phyloP scores from a whole-genome alignment of 2,329 filamentous ascomycete species.

The Colletotrichum magnum region DNA sequence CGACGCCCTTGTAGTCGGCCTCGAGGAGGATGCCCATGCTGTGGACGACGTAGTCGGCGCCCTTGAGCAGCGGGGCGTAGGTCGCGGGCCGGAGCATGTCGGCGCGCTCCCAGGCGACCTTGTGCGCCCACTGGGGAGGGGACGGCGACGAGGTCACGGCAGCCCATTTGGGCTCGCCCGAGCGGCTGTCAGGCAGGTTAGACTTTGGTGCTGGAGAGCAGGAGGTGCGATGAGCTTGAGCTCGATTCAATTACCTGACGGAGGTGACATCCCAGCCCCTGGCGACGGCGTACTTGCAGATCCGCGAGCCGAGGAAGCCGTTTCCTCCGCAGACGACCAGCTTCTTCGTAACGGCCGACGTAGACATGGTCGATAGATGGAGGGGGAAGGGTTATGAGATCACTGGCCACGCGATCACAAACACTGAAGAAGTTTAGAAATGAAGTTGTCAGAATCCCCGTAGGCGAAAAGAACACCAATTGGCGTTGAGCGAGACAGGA shows the following conservation, averaged over 20 bases:
- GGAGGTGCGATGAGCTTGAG: constrained; percentile 10
- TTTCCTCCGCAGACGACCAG: constrained; percentile 94
- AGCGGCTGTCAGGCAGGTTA: constrained; percentile 73
- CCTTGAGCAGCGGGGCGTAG: constrained; percentile 82
- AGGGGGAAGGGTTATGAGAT: constrained; percentile 5
- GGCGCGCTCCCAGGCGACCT: constrained; percentile 88
- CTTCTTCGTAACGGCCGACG: constrained; percentile 74
- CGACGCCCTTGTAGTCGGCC: constrained; percentile 95
- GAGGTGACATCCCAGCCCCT: constrained; percentile 94
- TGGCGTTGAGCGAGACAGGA: neutral
- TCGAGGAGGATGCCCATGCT: constrained; percentile 96
- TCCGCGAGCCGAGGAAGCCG: constrained; percentile 89
- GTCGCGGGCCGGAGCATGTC: constrained; percentile 88
- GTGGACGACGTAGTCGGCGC: constrained; percentile 90
- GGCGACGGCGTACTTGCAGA: constrained; percentile 90
- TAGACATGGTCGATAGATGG: constrained; percentile 59
- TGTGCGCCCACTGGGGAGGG: constrained; percentile 84
- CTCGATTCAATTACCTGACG: constrained; percentile 75
- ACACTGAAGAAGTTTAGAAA: neutral
- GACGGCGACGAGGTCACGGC: constrained; percentile 78
- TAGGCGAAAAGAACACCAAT: neutral
- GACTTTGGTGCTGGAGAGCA: constrained; percentile 18
- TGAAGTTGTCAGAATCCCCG: neutral
- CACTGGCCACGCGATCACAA: neutral
- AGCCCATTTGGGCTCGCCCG: constrained; percentile 90